Evolutionary conservation across 495 filamentous ascomycete genomes (phyloP).

Genomic region (Penicillium macrosclerotiorum): DNA sequence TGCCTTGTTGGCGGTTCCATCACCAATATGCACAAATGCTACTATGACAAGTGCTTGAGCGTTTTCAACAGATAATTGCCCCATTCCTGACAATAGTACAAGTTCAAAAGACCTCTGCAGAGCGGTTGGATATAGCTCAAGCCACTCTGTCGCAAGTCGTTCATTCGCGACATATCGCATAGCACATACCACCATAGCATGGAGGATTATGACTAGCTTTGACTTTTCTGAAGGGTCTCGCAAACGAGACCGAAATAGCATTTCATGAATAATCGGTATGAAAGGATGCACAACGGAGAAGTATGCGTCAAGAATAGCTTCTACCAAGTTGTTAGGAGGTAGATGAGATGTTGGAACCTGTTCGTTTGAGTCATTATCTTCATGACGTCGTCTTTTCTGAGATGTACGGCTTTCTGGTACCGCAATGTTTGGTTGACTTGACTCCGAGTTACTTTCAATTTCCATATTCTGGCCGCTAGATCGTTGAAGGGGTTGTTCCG

Average conservation of each 20-base stretch:
- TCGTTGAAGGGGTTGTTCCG: neutral
- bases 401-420: neutral
- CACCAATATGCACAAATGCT: slow-evolving; percentile 28
- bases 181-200: slow-evolving; percentile 6
- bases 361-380: neutral
- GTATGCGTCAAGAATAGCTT: slow-evolving; percentile 27
- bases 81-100: slow-evolving; percentile 30
- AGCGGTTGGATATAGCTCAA: neutral
- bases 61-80: slow-evolving; percentile 32
- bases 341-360: neutral
- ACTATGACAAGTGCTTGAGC: slow-evolving; percentile 33
- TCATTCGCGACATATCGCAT: slow-evolving; percentile 3
- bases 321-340: slow-evolving; percentile 20
- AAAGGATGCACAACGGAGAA: slow-evolving; percentile 33
- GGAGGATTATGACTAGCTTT: neutral
- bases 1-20: slow-evolving; percentile 25
- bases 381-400: neutral
- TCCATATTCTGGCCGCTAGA: no score
- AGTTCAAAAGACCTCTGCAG: slow-evolving; percentile 8
- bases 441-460: neutral
- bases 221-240: neutral
- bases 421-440: neutral
- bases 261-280: slow-evolving; percentile 37
- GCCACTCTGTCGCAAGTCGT: neutral
- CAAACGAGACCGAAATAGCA: slow-evolving; percentile 23